Percentiles rank a stretch among this genome's conserved stretches.
Conservation (phyloP, 73 alveolate species). For the Tetrahymena malaccensis region DNA sequence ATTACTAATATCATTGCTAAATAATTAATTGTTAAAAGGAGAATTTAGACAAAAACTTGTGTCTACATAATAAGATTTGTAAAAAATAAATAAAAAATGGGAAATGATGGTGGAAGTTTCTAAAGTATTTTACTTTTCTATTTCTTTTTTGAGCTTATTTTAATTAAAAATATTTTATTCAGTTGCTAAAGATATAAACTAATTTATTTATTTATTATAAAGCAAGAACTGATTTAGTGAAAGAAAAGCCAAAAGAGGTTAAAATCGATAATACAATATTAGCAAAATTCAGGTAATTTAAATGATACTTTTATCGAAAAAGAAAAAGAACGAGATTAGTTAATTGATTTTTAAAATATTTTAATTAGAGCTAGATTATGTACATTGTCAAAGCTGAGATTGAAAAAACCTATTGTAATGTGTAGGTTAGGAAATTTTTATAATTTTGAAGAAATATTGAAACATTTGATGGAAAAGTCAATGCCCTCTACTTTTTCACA, state of each 20-base stretch:
- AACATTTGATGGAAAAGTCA: constrained; percentile 57
- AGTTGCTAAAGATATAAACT: neutral
- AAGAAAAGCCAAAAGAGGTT: neutral
- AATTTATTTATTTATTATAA: neutral
- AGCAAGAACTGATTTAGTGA: neutral
- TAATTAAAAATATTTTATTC: neutral
- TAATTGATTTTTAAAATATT: neutral
- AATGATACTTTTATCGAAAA: neutral
- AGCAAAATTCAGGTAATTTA: neutral
- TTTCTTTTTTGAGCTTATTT: neutral
- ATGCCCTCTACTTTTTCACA: constrained; percentile 72
- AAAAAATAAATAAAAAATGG: neutral
- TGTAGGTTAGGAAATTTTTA: constrained; percentile 74
- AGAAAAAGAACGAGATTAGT: neutral
- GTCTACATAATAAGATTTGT: neutral
- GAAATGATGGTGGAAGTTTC: neutral
- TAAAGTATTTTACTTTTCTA: neutral
- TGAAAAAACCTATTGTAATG: constrained; percentile 77
- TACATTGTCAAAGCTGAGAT: constrained; percentile 66
- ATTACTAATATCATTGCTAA: neutral
- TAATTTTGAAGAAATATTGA: constrained; percentile 73
- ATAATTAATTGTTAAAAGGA: neutral
- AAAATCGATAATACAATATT: neutral
- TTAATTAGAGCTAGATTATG: constrained; percentile 56
- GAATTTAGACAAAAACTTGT: neutral